Percentiles rank a stretch among this genome's conserved stretches.
Evolutionary conservation across 1,284 basidiomycete genomes (phyloP).

Genomic region (Melampsora larici-populina): DNA sequence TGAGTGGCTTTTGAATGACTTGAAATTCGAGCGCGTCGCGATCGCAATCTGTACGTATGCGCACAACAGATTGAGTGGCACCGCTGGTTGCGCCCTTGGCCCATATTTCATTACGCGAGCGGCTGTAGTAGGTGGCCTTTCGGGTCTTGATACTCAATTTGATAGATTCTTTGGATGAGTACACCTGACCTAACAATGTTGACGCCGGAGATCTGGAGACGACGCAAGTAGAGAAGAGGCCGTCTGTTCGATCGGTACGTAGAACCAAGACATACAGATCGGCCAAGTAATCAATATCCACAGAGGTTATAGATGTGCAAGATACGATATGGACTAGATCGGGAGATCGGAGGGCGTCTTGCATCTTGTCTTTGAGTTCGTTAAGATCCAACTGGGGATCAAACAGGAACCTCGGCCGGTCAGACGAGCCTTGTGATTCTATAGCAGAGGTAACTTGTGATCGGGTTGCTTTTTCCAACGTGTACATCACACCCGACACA

Average conservation of each 20-base stretch:
- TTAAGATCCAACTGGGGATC: neutral
- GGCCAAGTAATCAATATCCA: neutral
- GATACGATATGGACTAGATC: constrained; percentile 9
- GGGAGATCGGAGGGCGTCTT: neutral
- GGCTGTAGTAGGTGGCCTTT: constrained; percentile 91
- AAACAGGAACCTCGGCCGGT: constrained; percentile 10
- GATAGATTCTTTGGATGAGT: constrained; percentile 87
- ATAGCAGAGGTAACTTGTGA: neutral
- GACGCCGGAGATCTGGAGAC: constrained; percentile 67
- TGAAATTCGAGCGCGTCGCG: constrained; percentile 85
- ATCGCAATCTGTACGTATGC: constrained; percentile 87
- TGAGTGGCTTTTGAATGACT: constrained; percentile 76
- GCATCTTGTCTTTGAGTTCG: neutral
- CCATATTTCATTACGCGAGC: constrained; percentile 88
- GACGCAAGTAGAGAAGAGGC: constrained; percentile 87
- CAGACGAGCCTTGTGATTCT: neutral
- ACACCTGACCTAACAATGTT: constrained; percentile 75
- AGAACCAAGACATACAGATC: constrained; percentile 71
- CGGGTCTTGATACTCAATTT: constrained; percentile 81
- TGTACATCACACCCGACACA: constrained; percentile 9
- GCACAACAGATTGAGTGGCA: constrained; percentile 80
- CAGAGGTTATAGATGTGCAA: neutral
- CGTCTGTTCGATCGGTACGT: constrained; percentile 82
- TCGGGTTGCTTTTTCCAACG: neutral
- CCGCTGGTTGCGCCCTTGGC: constrained; percentile 95